Evolutionary conservation across 1,139 yeast species (phyloP), one percentile per base, ranked within the genome.

Genomic region (Kodamaea sp.): DNA sequence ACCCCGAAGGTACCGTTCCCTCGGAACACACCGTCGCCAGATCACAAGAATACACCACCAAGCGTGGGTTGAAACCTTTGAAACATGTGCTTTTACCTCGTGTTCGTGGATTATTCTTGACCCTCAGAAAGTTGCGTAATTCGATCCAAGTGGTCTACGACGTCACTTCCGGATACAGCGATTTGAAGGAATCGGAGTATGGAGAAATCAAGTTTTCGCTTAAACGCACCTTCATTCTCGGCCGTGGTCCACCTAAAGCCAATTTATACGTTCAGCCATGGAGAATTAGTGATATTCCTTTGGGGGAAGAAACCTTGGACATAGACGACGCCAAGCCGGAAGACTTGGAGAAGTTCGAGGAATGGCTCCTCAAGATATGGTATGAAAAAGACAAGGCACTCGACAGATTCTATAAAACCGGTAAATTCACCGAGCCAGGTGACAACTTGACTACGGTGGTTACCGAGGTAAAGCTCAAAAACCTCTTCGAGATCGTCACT

Each of bases 1-100:
- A 83, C 59, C 98, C 99, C 1, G 99, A 92, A 59, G 99, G 99
- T 2, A 92, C 99, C 0, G 94, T 89, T 34, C 66, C 86, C 39
- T 81, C 94, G 24, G 68, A 67, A 9, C 73, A 77, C 44, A 88
- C 96, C 4, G 71, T 76, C 31, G 63, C 52, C 6, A 76, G 76
- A 39, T 79, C 90, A 3, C 66, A 65, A 11, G 69, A 58, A 11
- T 92, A 66, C 59, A 83, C 86, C 18, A 61, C 59, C 8, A 74
- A 80, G 43, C 59, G 26, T 71, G 72, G 14, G 57, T 62, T 32
- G 21, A 73, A 75, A 1, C 56, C 53, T 5, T 73, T 85, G 41
- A 68, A 71, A 29, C 80, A 88, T 56, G 78, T 86, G 9, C 66
- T 92, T 41, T 63, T 89, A 18, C 99, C 99, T 12, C 75, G 95